Base-by-base conservation (phyloP, 2,329 filamentous ascomycete genomes). In the Pseudopyricularia cyperi region DNA sequence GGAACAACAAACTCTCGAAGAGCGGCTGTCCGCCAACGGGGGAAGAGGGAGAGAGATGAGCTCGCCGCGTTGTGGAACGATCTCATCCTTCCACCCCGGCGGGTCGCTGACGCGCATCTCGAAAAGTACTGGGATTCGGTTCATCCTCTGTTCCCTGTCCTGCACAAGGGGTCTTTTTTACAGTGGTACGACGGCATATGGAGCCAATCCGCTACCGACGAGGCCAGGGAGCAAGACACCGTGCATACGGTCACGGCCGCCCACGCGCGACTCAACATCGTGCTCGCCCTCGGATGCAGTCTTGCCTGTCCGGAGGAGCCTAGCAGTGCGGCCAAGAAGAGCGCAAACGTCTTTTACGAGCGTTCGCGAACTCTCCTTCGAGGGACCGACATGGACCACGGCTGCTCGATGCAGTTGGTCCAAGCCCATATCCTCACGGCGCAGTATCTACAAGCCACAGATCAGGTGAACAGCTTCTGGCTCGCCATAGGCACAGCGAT, bases 111-210 rank as follows among this genome's bases (percentile, higher is more conserved):
- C n/a, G 33, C 34, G 4, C 51, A 52, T 26, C 46, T 52, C 2
- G 24, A 11, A 17, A 51, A 35, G 7, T 51, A 51, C 42, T 57
- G 53, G 56, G 53, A 57, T 3, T 56, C 53, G n/a, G 46, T 56
- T n/a, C 57, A 58, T 32, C 52, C 56, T 0, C 52, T 58, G 3
- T 58, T 55, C n/a, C 57, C 57, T 0, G 52, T 57, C 0, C 46
- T 58, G 0, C 56, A 58, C 26, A 37, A 53, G 14, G 42, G 52
- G 2, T 52, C 52, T 1, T 59, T 58, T 22, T 37, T 53, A 5
- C 35, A 51, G 1, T 52, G 51, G 44, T 58, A 57, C 22, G 47
- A 48, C 1, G 49, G 26, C 2, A 39, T 55, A 2, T 58, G 57
- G 57, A 32, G 24, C 26, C 46, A 48, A 15, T 14, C 26, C 12